phyloP scores from a whole-genome alignment of 495 filamentous ascomycete species.

The Tuber magnatum region DNA sequence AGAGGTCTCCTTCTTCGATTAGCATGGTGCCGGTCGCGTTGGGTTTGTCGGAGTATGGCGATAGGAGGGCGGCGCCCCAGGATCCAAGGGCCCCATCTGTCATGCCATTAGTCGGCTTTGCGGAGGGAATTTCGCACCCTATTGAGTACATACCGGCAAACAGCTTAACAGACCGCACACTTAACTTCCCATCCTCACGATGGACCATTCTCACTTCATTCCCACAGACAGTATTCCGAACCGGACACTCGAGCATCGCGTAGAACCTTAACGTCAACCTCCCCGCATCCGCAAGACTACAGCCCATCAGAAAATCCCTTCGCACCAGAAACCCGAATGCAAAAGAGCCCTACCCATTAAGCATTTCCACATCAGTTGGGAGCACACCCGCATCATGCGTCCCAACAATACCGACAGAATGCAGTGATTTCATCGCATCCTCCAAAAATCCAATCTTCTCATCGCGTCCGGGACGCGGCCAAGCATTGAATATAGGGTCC shows the following conservation, averaged over 20 bases:
- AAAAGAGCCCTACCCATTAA: slow-evolving; percentile 38
- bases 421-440: slow-evolving; percentile 52
- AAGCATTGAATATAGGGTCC: slow-evolving; percentile 51
- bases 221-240: slow-evolving; percentile 54
- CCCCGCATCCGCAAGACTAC: slow-evolving; percentile 43
- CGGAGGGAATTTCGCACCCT: neutral
- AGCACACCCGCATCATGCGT: slow-evolving; percentile 57
- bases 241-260: slow-evolving; percentile 57
- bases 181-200: slow-evolving; percentile 45
- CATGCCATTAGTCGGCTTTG: slow-evolving; percentile 14
- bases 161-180: slow-evolving; percentile 53
- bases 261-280: slow-evolving; percentile 54
- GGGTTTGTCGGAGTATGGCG: slow-evolving; percentile 55
- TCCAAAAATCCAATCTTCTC: slow-evolving; percentile 49
- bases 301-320: neutral
- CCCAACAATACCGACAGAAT: slow-evolving; percentile 56
- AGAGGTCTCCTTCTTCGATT: slow-evolving; percentile 51
- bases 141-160: slow-evolving; percentile 49
- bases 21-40: slow-evolving; percentile 53
- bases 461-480: slow-evolving; percentile 49
- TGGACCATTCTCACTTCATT: slow-evolving; percentile 39
- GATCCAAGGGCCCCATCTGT: slow-evolving; percentile 58
- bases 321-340: too few species aligned
- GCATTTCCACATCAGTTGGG: slow-evolving; percentile 49
- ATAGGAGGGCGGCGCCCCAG: slow-evolving; percentile 58